phyloP scores from a whole-genome alignment of 441 rosid species.

The Kokia cookei region DNA sequence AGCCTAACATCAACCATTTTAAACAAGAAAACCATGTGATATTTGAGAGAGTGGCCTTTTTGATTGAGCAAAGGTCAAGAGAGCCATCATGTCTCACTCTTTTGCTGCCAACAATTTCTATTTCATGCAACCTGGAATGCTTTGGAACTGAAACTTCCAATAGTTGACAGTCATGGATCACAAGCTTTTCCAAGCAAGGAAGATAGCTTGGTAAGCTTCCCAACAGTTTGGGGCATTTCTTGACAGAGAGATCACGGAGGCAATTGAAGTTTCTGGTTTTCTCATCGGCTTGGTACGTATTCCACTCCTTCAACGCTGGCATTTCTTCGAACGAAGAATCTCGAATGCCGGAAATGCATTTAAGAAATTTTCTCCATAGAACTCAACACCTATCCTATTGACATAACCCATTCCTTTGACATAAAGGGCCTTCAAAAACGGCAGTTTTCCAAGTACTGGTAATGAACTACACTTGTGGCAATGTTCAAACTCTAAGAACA shows the following conservation, averaged over 20 bases:
- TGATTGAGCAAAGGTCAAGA: not conserved
- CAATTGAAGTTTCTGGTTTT: not conserved
- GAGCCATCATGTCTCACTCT: not conserved
- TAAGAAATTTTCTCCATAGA: not conserved
- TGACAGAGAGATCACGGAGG: conserved; percentile 7
- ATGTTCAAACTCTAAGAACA: not conserved
- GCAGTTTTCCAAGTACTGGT: conserved; percentile 15
- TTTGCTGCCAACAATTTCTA: conserved; percentile 8
- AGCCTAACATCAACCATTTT: not conserved
- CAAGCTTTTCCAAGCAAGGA: conserved; percentile 4
- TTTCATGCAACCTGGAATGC: not conserved
- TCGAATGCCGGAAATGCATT: conserved; percentile 11
- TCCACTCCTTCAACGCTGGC: conserved; percentile 16
- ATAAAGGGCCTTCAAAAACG: conserved; percentile 5
- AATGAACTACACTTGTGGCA: conserved; percentile 1
- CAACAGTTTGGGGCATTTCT: conserved; percentile 11
- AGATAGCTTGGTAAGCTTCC: not conserved
- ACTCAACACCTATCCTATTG: conserved; percentile 1
- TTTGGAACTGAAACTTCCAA: not conserved
- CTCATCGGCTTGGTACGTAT: not conserved
- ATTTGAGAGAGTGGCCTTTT: not conserved
- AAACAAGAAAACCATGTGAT: not conserved
- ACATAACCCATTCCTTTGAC: conserved; percentile 11
- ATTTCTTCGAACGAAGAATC: conserved; percentile 11
- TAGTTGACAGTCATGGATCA: not conserved